These are phyloP conservation scores for Coemansia sp. DNA, from an alignment of 192 early-diverging fungal species.

Conservation along the genomic window DNA sequence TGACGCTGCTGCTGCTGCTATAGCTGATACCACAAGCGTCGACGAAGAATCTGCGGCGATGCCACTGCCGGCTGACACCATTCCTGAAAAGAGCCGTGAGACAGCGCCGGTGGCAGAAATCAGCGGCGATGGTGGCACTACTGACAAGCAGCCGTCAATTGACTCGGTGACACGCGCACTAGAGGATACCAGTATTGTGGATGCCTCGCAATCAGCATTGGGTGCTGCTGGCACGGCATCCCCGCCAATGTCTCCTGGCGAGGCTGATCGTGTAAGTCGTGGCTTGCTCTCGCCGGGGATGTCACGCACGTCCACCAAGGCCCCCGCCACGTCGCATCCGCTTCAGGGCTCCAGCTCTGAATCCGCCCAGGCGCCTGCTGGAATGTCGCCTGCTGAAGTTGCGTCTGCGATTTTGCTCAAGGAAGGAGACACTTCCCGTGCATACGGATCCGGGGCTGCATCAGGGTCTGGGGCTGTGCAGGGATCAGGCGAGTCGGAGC, in stretches of 20 bases:
- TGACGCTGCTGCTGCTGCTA: not conserved
- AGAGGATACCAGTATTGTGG: constrained; percentile 4
- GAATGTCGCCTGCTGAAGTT: constrained; percentile 9
- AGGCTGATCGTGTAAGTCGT: not conserved
- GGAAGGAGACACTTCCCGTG: constrained; percentile 12
- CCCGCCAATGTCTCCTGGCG: not conserved
- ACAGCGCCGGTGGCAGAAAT: not conserved
- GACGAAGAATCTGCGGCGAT: not conserved
- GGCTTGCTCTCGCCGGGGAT: not conserved
- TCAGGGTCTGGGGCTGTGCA: constrained; percentile 3
- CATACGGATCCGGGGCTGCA: constrained; percentile 4
- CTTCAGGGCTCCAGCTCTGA: constrained; percentile 7
- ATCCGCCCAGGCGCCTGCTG: no score
- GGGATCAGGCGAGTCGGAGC: constrained; percentile 23
- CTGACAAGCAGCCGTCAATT: not conserved
- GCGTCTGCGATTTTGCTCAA: constrained; percentile 21
- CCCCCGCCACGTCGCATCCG: constrained; percentile 26
- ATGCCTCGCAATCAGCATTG: not conserved
- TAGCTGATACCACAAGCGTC: not conserved
- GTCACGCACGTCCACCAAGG: constrained; percentile 21
- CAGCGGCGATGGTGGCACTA: not conserved
- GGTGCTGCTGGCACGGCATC: not conserved
- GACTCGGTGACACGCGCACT: constrained; percentile 8
- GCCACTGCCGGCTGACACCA: not conserved
- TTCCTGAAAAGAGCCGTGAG: not conserved